A percentile compares a stretch with the other conserved stretches of the same genome.
These are phyloP conservation scores for Aspergillus novoparasiticus DNA, from an alignment of 2,329 filamentous ascomycete genomes.

Conservation along the genomic window DNA sequence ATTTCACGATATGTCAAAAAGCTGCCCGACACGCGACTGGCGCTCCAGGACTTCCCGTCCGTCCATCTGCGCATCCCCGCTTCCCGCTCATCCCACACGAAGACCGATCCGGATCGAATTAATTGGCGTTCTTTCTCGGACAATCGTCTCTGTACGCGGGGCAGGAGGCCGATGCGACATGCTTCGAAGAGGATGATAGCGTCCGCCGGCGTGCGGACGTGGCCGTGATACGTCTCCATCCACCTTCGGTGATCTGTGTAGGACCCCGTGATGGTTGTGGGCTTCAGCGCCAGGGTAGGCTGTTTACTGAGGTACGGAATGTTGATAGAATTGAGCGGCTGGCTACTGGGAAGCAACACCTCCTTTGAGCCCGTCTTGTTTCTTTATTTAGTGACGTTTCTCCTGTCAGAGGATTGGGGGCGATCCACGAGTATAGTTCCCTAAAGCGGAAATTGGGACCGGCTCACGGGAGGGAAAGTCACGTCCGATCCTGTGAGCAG, in stretches of 20 bases:
- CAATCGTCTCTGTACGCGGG: conserved; percentile 85
- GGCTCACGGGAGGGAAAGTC: not conserved
- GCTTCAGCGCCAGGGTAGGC: conserved; percentile 24
- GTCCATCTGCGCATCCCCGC: conserved; percentile 99
- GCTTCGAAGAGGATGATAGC: conserved; percentile 99
- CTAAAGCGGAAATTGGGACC: conserved; percentile 11
- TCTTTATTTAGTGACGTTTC: not conserved
- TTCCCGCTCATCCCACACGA: conserved; percentile 99
- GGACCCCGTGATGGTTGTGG: conserved; percentile 19
- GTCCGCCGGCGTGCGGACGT: conserved; percentile 92
- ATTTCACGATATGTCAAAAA: conserved; percentile 98
- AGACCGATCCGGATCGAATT: conserved; percentile 94
- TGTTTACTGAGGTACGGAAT: conserved; percentile 17
- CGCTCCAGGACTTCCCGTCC: conserved; percentile 98
- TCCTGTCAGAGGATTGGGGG: not conserved
- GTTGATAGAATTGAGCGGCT: conserved; percentile 8
- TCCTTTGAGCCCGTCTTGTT: conserved; percentile 2
- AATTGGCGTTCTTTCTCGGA: conserved; percentile 97
- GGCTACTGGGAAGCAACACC: conserved; percentile 10
- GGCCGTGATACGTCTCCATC: conserved; percentile 97
- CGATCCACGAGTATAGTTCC: conserved; percentile 14
- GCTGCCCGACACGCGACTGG: conserved; percentile 93
- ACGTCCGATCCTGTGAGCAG: not conserved
- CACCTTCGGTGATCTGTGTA: conserved; percentile 28
- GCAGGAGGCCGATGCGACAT: conserved; percentile 83